Evolutionary conservation across 768 basidiomycete genomes (phyloP).

Genomic region (Exsudoporus frostii): DNA sequence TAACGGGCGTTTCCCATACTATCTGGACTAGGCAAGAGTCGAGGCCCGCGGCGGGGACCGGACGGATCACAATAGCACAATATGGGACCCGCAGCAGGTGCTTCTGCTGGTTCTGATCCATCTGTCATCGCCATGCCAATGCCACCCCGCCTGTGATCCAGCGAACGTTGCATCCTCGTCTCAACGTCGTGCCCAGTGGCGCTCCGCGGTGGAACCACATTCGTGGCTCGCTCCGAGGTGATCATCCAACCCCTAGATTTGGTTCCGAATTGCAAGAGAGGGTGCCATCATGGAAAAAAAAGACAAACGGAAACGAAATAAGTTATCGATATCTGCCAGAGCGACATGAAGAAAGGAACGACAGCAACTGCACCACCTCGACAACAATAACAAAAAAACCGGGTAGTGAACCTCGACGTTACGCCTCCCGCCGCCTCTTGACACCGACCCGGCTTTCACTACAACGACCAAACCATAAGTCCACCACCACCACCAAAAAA

Average conservation of each 20-base stretch:
- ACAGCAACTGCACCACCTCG: too few relatives aligned
- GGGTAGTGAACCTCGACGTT: too few relatives aligned
- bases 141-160: too few relatives aligned
- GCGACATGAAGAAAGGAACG: too few relatives aligned
- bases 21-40: background rate
- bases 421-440: slow-evolving; percentile 42
- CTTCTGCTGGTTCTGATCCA: too few relatives aligned
- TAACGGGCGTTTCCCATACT: background rate
- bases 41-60: background rate
- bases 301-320: background rate
- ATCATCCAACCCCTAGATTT: too few relatives aligned
- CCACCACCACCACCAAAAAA: background rate
- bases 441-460: slow-evolving; percentile 50
- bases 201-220: background rate
- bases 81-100: background rate
- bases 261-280: background rate
- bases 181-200: background rate
- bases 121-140: background rate
- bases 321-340: background rate
- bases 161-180: background rate
- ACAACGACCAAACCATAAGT: background rate
- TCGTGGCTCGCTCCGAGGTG: too few relatives aligned
- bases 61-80: background rate
- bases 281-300: background rate
- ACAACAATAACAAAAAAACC: too few relatives aligned